Evolutionary conservation across 164 flowering plant species (phyloP).

Genomic region (Liriodendron chinense): DNA sequence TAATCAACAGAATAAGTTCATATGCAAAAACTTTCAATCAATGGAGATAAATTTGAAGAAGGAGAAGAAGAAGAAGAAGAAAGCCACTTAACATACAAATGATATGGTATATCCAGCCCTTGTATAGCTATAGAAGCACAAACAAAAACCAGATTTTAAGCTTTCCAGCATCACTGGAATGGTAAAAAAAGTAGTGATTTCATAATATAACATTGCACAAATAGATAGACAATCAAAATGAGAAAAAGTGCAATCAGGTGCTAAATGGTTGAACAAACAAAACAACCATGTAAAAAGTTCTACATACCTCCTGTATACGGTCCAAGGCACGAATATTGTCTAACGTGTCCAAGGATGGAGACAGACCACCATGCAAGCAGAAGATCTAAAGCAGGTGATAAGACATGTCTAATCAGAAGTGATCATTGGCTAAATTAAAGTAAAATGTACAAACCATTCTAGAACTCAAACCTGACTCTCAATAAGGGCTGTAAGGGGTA

Average conservation of each 20-base stretch:
- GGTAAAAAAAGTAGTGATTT: too few relatives aligned
- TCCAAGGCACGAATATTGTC: conserved; percentile 43
- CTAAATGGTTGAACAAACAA: not conserved
- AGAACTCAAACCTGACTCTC: conserved; percentile 35
- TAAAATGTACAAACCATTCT: conserved; percentile 5
- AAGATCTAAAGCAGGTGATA: conserved; percentile 26
- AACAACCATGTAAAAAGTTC: not conserved
- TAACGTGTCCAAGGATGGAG: conserved; percentile 48
- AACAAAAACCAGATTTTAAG: not conserved
- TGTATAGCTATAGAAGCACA: too few relatives aligned
- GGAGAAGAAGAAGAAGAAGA: too few relatives aligned
- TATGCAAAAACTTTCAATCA: too few relatives aligned
- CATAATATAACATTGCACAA: too few relatives aligned
- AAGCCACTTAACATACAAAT: too few relatives aligned
- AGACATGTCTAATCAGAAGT: not conserved
- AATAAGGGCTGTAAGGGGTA: conserved; percentile 50
- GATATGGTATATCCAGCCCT: too few relatives aligned
- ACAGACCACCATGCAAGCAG: conserved; percentile 51
- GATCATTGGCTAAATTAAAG: not conserved
- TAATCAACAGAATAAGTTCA: too few relatives aligned
- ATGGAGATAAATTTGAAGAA: too few relatives aligned
- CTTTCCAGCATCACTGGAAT: too few relatives aligned
- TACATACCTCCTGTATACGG: conserved; percentile 45
- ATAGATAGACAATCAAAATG: too few relatives aligned
- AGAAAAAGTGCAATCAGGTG: not conserved